Conservation (phyloP, 306 rosid species). For the Rosa chinensis region DNA sequence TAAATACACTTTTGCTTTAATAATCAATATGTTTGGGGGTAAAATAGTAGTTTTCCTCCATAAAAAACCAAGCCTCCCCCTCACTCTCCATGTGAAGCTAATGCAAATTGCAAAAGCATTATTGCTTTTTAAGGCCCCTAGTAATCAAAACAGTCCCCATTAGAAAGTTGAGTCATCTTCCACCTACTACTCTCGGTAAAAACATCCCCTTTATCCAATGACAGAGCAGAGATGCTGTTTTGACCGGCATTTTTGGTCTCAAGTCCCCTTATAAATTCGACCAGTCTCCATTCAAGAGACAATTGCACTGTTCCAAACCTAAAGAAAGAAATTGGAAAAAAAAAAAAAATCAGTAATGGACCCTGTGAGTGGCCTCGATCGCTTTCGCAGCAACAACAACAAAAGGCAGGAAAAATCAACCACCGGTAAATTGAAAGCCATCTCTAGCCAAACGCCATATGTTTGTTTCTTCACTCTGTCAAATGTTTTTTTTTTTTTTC, state of each 20-base stretch:
- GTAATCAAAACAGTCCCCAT: background rate
- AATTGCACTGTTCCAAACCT: background rate
- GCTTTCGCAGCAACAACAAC: background rate
- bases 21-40: background rate
- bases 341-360: background rate
- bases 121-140: background rate
- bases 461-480: background rate
- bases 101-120: background rate
- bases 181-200: constrained; percentile 28
- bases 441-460: background rate
- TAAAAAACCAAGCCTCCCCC: background rate
- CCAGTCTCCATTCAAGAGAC: background rate
- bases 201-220: constrained; percentile 16
- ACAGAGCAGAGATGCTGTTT: background rate
- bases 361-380: background rate
- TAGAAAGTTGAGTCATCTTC: constrained; percentile 3
- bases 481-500: background rate
- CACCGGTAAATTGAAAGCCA: background rate
- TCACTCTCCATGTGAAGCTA: background rate
- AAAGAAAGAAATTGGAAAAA: background rate
- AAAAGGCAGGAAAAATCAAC: background rate
- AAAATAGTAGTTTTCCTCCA: background rate
- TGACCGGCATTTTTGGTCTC: constrained; percentile 24
- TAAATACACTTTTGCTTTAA: background rate
- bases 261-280: constrained; percentile 14